phyloP scores from a whole-genome alignment of 1,284 basidiomycete species.

The Malassezia sympodialis region DNA sequence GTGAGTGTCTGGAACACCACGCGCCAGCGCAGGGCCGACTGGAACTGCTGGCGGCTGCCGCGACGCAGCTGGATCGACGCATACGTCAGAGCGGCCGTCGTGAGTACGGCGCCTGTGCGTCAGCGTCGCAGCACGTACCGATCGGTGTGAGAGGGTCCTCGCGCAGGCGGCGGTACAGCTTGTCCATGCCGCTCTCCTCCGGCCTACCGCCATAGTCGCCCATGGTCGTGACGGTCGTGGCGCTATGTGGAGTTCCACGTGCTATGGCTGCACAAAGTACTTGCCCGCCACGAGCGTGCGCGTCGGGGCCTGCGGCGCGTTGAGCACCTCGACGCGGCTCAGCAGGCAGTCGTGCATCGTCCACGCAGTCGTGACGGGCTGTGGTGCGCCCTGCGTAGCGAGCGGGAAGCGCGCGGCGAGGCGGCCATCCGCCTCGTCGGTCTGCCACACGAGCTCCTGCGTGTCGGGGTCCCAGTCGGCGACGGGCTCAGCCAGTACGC shows the following conservation, averaged over 20 bases:
- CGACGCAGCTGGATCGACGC: constrained; percentile 39
- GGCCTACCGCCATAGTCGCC: neutral
- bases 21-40: constrained; percentile 42
- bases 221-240: neutral
- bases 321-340: constrained; percentile 1
- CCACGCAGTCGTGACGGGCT: constrained; percentile 4
- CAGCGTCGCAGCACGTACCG: constrained; percentile 24
- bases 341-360: neutral
- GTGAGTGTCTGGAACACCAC: constrained; percentile 45
- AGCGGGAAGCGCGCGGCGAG: constrained; percentile 15
- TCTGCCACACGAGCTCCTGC: neutral
- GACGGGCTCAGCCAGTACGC: constrained; percentile 8
- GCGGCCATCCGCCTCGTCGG: neutral
- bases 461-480: constrained; percentile 16
- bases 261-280: constrained; percentile 12
- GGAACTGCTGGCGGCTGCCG: constrained; percentile 41
- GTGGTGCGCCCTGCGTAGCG: constrained; percentile 4
- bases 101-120: constrained; percentile 33
- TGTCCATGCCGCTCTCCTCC: constrained; percentile 16
- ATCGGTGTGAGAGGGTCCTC: constrained; percentile 45
- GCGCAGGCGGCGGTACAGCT: constrained; percentile 40
- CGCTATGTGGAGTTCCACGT: neutral
- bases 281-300: constrained; percentile 8
- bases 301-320: neutral
- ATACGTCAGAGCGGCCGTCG: constrained; percentile 35